Percentiles rank a stretch among this genome's conserved stretches.
These are phyloP conservation scores for Coccinonectria pachysandricola DNA, from an alignment of 2,329 filamentous ascomycete species.

Conservation along the genomic window DNA sequence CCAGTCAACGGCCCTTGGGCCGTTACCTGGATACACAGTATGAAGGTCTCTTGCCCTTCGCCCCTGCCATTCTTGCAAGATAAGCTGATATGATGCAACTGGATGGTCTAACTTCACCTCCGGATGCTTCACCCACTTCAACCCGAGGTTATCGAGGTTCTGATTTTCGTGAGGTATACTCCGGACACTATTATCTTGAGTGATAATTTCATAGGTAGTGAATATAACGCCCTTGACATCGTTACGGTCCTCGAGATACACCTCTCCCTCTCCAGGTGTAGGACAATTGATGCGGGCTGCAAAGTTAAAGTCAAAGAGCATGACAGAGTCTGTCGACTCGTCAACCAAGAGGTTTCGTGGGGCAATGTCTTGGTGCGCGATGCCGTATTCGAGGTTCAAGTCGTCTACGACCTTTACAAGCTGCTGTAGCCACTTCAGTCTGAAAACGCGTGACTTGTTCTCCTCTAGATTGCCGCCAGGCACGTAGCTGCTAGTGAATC, in stretches of 20 bases:
- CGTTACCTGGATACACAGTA: slow-evolving; percentile 1
- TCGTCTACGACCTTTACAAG: slow-evolving; percentile 21
- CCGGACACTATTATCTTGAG: slow-evolving; percentile 17
- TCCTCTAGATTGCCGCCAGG: slow-evolving; percentile 21
- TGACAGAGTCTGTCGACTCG: slow-evolving; percentile 20
- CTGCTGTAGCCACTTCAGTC: slow-evolving; percentile 26
- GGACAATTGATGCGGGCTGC: slow-evolving; percentile 11
- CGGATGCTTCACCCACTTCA: slow-evolving; percentile 22
- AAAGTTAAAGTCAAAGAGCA: slow-evolving; percentile 29
- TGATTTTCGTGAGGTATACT: slow-evolving; percentile 15
- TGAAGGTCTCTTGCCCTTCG: slow-evolving; percentile 3
- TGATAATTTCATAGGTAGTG: slow-evolving; percentile 28
- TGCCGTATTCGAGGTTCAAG: slow-evolving; percentile 26
- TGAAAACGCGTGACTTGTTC: slow-evolving; percentile 22
- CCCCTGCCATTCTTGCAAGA: slow-evolving; percentile 16
- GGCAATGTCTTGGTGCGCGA: slow-evolving; percentile 29
- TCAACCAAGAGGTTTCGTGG: slow-evolving; percentile 28
- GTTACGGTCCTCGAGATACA: slow-evolving; percentile 12
- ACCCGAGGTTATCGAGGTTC: slow-evolving; percentile 9
- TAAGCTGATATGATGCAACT: slow-evolving; percentile 14
- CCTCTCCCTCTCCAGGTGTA: slow-evolving; percentile 3
- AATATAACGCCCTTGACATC: slow-evolving; percentile 28
- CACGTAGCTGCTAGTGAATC: slow-evolving; percentile 25
- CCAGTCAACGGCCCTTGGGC: slow-evolving; percentile 11
- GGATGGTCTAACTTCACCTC: slow-evolving; percentile 21